phyloP scores from a whole-genome alignment of 75 land plant species.

The Sequoia sempervirens region DNA sequence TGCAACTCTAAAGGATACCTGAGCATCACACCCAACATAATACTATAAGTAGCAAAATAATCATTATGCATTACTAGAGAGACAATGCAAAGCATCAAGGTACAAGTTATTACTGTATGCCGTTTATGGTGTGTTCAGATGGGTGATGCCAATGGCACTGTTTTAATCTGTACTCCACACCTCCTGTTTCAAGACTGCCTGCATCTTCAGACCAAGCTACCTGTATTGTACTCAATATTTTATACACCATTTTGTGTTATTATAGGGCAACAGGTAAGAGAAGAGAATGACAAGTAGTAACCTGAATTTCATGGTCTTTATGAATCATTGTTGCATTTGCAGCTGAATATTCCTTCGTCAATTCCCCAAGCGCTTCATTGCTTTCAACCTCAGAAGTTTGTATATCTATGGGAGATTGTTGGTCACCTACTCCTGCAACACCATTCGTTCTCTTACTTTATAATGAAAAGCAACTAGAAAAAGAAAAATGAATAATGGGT shows the following conservation, averaged over 20 bases:
- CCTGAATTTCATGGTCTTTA: background rate
- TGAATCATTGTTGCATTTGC: background rate
- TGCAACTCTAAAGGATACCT: conserved; percentile 41
- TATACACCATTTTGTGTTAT: too few species aligned
- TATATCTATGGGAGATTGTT: background rate
- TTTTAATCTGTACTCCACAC: conserved; percentile 20
- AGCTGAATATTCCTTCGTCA: background rate
- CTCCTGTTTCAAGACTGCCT: conserved; percentile 23
- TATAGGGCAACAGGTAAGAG: too few species aligned
- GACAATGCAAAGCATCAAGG: background rate
- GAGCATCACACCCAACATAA: background rate
- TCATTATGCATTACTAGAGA: background rate
- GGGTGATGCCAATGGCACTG: conserved; percentile 69
- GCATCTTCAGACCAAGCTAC: conserved; percentile 19
- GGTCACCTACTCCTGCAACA: background rate
- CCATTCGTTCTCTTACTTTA: background rate
- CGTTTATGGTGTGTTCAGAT: conserved; percentile 59
- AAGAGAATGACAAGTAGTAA: too few species aligned
- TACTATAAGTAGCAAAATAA: background rate
- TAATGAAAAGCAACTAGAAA: background rate
- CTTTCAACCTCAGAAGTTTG: background rate
- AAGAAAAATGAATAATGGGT: background rate
- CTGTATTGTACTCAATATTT: conserved; percentile 8
- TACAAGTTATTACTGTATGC: background rate
- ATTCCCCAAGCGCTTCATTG: background rate